phyloP scores from a whole-genome alignment of 2,329 filamentous ascomycete genomes.

The Penicillium sp. region DNA sequence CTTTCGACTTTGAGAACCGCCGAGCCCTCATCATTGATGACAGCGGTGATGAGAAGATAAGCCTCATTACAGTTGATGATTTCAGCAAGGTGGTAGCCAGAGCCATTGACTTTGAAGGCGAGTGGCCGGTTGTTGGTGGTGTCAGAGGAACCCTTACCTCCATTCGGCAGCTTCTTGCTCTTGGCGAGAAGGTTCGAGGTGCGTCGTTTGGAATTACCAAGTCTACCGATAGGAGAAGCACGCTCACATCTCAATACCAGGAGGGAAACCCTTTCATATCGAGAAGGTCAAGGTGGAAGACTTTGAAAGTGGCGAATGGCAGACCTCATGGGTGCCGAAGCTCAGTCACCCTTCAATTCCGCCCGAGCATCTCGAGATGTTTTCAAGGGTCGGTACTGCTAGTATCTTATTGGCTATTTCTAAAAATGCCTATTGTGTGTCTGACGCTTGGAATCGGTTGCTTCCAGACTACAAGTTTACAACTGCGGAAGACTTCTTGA shows the following conservation, averaged over 20 bases:
- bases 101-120: conserved; percentile 41
- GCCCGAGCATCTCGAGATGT: conserved; percentile 22
- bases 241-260: not conserved
- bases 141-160: conserved; percentile 36
- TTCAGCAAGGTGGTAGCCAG: conserved; percentile 35
- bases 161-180: conserved; percentile 28
- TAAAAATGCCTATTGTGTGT: not conserved
- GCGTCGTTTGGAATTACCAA: conserved; percentile 7
- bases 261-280: conserved; percentile 18
- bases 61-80: conserved; percentile 37
- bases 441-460: not conserved
- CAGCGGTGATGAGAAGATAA: conserved; percentile 29
- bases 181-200: conserved; percentile 39
- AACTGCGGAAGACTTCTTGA: not conserved
- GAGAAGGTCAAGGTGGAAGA: conserved; percentile 34
- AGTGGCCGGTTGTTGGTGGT: conserved; percentile 44
- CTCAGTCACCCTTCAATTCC: conserved; percentile 30
- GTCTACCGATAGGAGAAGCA: not conserved
- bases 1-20: conserved; percentile 38
- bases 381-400: conserved; percentile 19
- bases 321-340: conserved; percentile 24
- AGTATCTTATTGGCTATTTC: conserved; percentile 26
- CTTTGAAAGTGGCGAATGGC: conserved; percentile 27
- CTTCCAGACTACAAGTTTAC: not conserved
- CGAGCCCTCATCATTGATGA: conserved; percentile 33